A percentile compares a stretch with the other conserved stretches of the same genome.
phyloP scores from a whole-genome alignment of 331 rosid genomes.

The Acacia pycnantha region DNA sequence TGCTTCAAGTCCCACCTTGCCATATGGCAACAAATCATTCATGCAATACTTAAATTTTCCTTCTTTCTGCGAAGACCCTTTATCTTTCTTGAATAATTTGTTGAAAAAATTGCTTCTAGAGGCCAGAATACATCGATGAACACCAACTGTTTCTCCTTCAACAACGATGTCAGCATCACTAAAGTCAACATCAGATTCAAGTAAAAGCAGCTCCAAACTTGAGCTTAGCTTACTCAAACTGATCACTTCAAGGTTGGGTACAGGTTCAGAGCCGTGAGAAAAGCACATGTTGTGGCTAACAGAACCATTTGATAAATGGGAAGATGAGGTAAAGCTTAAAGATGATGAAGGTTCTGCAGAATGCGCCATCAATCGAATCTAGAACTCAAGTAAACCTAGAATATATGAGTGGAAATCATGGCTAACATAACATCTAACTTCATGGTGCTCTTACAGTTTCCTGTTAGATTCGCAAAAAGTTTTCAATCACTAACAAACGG shows the following conservation, averaged over 20 bases:
- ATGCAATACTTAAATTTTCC: conserved; percentile 67
- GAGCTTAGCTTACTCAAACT: conserved; percentile 76
- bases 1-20: conserved; percentile 77
- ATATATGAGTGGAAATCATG: conserved; percentile 4
- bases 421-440: conserved; percentile 21
- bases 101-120: conserved; percentile 76
- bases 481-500: not conserved
- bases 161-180: conserved; percentile 71
- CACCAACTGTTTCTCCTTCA: conserved; percentile 58
- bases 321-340: conserved; percentile 81
- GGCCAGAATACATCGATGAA: conserved; percentile 82
- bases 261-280: conserved; percentile 44
- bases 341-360: conserved; percentile 84
- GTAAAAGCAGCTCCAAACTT: conserved; percentile 69
- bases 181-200: conserved; percentile 64
- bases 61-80: conserved; percentile 41
- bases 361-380: conserved; percentile 52
- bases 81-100: conserved; percentile 57
- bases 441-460: not conserved
- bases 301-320: conserved; percentile 72
- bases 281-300: conserved; percentile 47
- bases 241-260: conserved; percentile 66
- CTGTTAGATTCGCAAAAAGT: conserved; percentile 8
- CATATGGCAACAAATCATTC: conserved; percentile 70
- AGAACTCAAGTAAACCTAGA: conserved; percentile 9